These are phyloP conservation scores for Ceratobasidium theobromae DNA, from an alignment of 1,284 basidiomycete species.

Conservation along the genomic window DNA sequence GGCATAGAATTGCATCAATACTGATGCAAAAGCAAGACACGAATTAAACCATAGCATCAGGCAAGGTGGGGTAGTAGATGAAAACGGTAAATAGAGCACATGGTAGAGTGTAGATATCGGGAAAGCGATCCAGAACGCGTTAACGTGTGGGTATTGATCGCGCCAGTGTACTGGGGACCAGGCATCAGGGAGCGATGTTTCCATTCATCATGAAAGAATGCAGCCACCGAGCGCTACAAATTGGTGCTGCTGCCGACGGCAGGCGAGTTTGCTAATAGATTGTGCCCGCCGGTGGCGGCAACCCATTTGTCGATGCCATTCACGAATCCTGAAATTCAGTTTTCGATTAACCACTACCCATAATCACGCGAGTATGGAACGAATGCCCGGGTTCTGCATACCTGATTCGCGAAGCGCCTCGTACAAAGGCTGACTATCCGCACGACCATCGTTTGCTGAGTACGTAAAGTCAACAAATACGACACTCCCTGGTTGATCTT, in stretches of 20 bases:
- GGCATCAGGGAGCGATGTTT: background rate
- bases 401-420: constrained; percentile 29
- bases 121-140: background rate
- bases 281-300: constrained; percentile 25
- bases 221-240: background rate
- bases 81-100: constrained; percentile 21
- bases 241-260: constrained; percentile 6
- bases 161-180: background rate
- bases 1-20: constrained; percentile 24
- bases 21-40: constrained; percentile 1
- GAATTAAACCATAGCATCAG: constrained; percentile 19
- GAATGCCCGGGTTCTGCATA: constrained; percentile 12
- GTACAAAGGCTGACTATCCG: constrained; percentile 30
- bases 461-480: constrained; percentile 34
- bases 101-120: constrained; percentile 16
- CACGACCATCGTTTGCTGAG: constrained; percentile 31
- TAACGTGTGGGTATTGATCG: constrained; percentile 22
- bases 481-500: constrained; percentile 29
- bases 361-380: background rate
- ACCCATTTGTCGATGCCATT: constrained; percentile 33
- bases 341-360: constrained; percentile 10
- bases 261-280: constrained; percentile 12
- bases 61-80: constrained; percentile 10
- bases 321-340: constrained; percentile 30
- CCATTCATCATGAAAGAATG: background rate